phyloP scores from a whole-genome alignment of 176 grass and related monocot species.

The Zizania latifolia region DNA sequence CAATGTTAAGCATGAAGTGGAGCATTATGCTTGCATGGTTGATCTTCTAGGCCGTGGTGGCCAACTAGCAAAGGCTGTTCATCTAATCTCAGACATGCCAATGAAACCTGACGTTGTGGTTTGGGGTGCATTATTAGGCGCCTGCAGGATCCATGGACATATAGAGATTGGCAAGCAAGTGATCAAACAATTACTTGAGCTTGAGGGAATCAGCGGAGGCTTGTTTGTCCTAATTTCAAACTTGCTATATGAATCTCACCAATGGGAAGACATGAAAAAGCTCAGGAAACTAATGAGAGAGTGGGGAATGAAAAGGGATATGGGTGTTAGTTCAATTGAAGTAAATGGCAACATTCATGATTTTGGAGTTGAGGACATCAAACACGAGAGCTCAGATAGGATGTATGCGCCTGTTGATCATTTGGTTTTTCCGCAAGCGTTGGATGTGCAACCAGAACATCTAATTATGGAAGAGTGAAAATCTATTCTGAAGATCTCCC shows the following conservation, averaged over 20 bases:
- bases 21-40: conserved; percentile 55
- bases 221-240: conserved; percentile 49
- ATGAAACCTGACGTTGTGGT: conserved; percentile 53
- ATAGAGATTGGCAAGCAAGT: conserved; percentile 25
- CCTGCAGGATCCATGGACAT: conserved; percentile 50
- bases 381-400: conserved; percentile 29
- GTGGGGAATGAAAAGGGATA: conserved; percentile 31
- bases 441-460: conserved; percentile 4
- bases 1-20: conserved; percentile 37
- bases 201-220: conserved; percentile 36
- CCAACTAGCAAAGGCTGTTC: conserved; percentile 34
- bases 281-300: conserved; percentile 56
- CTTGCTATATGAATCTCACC: conserved; percentile 33
- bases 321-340: conserved; percentile 40
- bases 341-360: conserved; percentile 23
- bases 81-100: conserved; percentile 46
- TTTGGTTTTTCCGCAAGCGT: conserved; percentile 13
- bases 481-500: background rate
- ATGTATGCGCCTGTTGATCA: conserved; percentile 21
- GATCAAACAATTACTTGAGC: conserved; percentile 41
- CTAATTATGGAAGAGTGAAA: background rate
- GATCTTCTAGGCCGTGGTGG: conserved; percentile 39
- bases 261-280: conserved; percentile 37
- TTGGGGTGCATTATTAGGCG: conserved; percentile 48
- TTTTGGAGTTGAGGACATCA: conserved; percentile 41